Evolutionary conservation across 768 basidiomycete species (phyloP).

Genomic region (Naganishia vaughanmartiniae): DNA sequence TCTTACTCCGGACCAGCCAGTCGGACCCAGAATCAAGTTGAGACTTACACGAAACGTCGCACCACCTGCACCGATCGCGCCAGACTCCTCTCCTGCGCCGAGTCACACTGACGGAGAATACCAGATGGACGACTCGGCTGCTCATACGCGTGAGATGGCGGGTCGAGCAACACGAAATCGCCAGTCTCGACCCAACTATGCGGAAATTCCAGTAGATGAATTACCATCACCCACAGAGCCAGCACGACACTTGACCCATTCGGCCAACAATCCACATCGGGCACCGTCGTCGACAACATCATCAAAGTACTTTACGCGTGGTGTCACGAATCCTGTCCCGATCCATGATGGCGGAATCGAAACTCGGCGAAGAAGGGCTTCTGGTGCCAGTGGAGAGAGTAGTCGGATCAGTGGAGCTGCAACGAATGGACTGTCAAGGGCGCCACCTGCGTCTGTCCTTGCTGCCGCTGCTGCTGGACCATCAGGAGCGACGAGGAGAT

Average conservation of each 20-base stretch:
- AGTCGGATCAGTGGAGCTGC: not conserved
- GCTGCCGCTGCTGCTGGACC: not conserved
- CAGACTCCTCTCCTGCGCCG: not conserved
- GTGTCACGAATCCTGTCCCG: not conserved
- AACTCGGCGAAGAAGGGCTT: not conserved
- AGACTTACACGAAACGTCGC: not conserved
- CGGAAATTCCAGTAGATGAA: not conserved
- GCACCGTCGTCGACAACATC: not conserved
- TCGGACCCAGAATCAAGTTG: not conserved
- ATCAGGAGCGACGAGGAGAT: constrained; percentile 8
- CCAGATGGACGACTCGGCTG: not conserved
- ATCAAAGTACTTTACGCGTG: constrained; percentile 18
- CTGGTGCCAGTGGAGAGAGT: constrained; percentile 12
- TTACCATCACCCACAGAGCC: not conserved
- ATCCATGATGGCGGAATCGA: not conserved
- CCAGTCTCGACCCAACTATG: not conserved
- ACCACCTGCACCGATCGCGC: not conserved
- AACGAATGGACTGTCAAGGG: not conserved
- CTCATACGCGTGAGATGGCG: constrained; percentile 2
- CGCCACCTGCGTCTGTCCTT: not conserved
- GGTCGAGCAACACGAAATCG: constrained; percentile 2
- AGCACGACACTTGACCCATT: not conserved
- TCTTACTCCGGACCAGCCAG: not conserved
- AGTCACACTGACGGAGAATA: not conserved
- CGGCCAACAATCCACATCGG: not conserved